phyloP scores from a whole-genome alignment of 139 green algal genomes.

The Medakamo hakoo region DNA sequence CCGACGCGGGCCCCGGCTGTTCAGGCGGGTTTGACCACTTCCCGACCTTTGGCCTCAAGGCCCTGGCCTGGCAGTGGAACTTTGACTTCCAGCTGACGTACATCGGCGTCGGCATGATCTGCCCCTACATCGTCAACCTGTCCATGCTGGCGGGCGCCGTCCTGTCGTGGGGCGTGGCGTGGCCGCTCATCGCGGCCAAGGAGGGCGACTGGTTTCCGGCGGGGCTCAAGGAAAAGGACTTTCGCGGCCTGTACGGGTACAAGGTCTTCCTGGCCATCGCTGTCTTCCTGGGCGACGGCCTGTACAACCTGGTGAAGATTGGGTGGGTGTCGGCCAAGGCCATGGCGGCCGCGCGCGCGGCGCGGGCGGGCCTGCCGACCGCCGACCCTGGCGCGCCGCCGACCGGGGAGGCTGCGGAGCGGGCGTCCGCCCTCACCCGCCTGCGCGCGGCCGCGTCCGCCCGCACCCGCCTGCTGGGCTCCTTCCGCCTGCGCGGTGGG shows the following conservation, averaged over 20 bases:
- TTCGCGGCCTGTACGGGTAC: slow-evolving; percentile 30
- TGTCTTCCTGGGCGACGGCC: slow-evolving; percentile 24
- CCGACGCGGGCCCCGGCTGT: neutral
- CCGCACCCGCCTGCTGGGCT: neutral
- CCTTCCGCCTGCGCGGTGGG: neutral
- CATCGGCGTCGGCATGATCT: slow-evolving; percentile 9
- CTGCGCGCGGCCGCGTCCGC: no score
- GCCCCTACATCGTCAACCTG: slow-evolving; percentile 19
- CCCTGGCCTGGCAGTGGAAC: neutral
- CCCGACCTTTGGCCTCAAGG: slow-evolving; percentile 6
- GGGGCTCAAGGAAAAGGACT: slow-evolving; percentile 12
- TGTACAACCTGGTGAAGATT: slow-evolving; percentile 31
- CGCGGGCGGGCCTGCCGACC: neutral
- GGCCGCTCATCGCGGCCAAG: slow-evolving; percentile 21
- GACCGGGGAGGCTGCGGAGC: no score
- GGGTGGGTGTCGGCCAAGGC: neutral
- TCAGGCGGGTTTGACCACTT: slow-evolving; percentile 7
- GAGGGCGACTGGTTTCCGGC: slow-evolving; percentile 29
- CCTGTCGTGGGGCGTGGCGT: slow-evolving; percentile 19
- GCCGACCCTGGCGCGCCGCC: no score
- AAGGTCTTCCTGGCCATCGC: slow-evolving; percentile 34
- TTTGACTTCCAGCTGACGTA: slow-evolving; percentile 9
- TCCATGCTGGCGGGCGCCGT: slow-evolving; percentile 26
- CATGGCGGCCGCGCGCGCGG: neutral
- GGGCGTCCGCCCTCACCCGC: no score